Conservation (phyloP, 164 flowering plant species). For the Warburgia ugandensis region DNA sequence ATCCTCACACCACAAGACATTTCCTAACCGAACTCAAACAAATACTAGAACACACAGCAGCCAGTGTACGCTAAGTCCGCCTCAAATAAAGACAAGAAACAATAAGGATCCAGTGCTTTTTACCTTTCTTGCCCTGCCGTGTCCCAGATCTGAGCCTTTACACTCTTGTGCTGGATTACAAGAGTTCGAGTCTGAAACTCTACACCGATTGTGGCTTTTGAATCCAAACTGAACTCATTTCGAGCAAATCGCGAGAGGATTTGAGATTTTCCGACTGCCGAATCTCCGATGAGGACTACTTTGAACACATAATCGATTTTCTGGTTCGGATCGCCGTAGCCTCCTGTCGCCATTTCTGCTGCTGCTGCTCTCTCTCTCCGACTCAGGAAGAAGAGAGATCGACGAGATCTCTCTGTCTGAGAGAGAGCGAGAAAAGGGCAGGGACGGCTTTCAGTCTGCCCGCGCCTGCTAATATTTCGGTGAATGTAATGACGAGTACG, state of each 20-base stretch:
- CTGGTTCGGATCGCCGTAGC: slow-evolving; percentile 49
- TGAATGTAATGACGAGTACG: too few relatives aligned
- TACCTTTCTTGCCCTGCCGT: slow-evolving; percentile 66
- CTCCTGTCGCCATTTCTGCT: slow-evolving; percentile 31
- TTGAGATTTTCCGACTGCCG: slow-evolving; percentile 88
- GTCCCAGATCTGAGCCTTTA: slow-evolving; percentile 73
- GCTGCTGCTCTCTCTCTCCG: too few relatives aligned
- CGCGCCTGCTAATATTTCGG: too few relatives aligned
- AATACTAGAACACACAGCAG: too few relatives aligned
- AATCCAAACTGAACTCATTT: slow-evolving; percentile 71
- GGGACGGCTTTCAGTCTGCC: too few relatives aligned
- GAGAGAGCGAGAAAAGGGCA: too few relatives aligned
- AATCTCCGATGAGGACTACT: slow-evolving; percentile 74
- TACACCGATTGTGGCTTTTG: slow-evolving; percentile 41
- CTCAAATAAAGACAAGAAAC: background rate
- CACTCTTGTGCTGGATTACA: slow-evolving; percentile 37
- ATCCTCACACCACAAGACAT: too few relatives aligned
- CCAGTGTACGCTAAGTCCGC: too few relatives aligned
- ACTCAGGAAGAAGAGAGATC: too few relatives aligned
- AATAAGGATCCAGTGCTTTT: background rate
- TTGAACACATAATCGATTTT: slow-evolving; percentile 88
- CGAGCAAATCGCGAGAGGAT: slow-evolving; percentile 68
- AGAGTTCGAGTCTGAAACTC: slow-evolving; percentile 51
- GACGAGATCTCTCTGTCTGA: too few relatives aligned
- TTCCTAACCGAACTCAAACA: too few relatives aligned